phyloP scores from a whole-genome alignment of 495 filamentous ascomycete species.

The Aspergillus ellipticus region DNA sequence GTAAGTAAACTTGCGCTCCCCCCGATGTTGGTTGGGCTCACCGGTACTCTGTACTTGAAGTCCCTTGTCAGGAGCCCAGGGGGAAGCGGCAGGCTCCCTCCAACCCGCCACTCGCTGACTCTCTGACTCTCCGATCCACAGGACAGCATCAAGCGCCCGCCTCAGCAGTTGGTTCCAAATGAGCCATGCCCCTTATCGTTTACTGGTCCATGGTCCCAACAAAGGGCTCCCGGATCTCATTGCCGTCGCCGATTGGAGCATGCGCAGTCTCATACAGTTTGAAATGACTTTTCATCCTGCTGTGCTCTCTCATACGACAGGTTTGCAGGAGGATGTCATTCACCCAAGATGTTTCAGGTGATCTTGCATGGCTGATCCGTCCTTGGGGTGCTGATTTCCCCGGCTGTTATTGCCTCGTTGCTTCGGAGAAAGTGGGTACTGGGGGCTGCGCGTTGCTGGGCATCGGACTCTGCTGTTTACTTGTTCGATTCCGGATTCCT shows the following conservation, averaged over 20 bases:
- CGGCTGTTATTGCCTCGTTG: not conserved
- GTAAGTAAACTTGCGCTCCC: no score
- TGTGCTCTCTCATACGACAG: not conserved
- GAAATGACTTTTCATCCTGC: not conserved
- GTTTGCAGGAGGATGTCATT: not conserved
- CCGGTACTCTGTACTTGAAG: not conserved
- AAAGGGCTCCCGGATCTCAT: not conserved
- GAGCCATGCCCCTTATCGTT: not conserved
- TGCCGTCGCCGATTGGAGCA: not conserved
- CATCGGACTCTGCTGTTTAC: not conserved
- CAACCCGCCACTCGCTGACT: not conserved
- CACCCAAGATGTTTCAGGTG: not conserved
- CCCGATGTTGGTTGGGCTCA: no score
- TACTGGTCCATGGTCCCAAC: not conserved
- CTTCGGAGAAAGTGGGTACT: not conserved
- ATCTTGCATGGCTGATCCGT: not conserved
- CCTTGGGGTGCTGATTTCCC: not conserved
- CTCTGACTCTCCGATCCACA: not conserved
- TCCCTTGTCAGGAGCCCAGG: not conserved
- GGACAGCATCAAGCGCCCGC: constrained; percentile 4
- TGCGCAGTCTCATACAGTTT: not conserved
- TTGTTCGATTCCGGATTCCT: not conserved
- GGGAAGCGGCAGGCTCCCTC: not conserved
- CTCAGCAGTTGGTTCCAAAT: not conserved
- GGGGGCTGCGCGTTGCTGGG: not conserved